These are phyloP conservation scores for Torrubiella hemipterigena DNA, from an alignment of 2,329 filamentous ascomycete species.

Conservation along the genomic window DNA sequence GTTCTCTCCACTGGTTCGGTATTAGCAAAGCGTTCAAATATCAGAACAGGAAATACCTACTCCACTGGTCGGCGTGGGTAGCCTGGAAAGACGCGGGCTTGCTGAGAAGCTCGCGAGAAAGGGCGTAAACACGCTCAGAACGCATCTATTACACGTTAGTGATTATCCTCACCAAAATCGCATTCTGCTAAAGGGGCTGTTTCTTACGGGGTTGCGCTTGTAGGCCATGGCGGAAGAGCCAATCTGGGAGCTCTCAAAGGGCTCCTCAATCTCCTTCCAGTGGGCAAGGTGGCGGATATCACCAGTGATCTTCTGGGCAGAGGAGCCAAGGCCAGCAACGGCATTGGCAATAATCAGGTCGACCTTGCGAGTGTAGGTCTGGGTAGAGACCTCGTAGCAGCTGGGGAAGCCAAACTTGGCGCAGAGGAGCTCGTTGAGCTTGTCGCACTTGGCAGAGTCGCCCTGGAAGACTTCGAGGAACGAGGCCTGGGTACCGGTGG, in stretches of 20 bases:
- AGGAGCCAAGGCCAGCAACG: conserved; percentile 68
- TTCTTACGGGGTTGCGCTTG: conserved; percentile 28
- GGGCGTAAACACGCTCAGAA: conserved; percentile 31
- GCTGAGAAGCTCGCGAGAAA: conserved; percentile 32
- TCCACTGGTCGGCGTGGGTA: conserved; percentile 20
- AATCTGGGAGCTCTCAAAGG: conserved; percentile 70
- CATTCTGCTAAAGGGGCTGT: not conserved
- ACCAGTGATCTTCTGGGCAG: conserved; percentile 55
- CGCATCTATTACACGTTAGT: conserved; percentile 25
- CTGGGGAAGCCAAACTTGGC: conserved; percentile 39
- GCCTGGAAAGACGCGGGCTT: conserved; percentile 21
- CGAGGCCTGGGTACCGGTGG: conserved; percentile 67
- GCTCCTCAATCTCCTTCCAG: conserved; percentile 78
- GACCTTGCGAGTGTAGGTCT: conserved; percentile 64
- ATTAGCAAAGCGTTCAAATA: not conserved
- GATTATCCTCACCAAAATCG: conserved; percentile 16
- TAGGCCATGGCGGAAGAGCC: conserved; percentile 48
- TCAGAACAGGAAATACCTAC: conserved; percentile 7
- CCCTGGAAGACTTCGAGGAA: conserved; percentile 42
- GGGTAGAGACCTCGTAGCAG: conserved; percentile 49
- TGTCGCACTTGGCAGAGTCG: conserved; percentile 35
- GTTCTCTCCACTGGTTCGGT: conserved; percentile 54
- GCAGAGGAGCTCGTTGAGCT: conserved; percentile 44
- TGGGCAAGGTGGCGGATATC: conserved; percentile 65
- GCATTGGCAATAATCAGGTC: conserved; percentile 73